These are phyloP conservation scores for Akanthomyces lecanii DNA, from an alignment of 2,329 filamentous ascomycete genomes.

Conservation along the genomic window DNA sequence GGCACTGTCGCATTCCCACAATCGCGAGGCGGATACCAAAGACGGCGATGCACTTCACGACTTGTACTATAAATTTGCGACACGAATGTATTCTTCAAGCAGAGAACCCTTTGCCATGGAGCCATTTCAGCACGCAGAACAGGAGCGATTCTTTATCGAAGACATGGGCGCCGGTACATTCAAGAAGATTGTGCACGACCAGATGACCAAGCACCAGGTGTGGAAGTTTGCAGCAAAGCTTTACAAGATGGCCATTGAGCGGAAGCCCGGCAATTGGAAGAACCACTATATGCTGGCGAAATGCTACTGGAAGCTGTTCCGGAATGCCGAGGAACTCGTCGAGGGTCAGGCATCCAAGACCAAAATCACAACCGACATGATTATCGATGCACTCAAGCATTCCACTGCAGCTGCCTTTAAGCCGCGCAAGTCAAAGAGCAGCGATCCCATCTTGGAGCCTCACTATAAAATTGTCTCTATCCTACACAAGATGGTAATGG, in stretches of 20 bases:
- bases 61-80: slow-evolving; percentile 56
- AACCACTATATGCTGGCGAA: slow-evolving; percentile 59
- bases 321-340: slow-evolving; percentile 42
- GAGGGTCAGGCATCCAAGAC: slow-evolving; percentile 38
- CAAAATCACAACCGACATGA: slow-evolving; percentile 30
- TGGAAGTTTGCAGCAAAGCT: slow-evolving; percentile 57
- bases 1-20: slow-evolving; percentile 52
- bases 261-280: slow-evolving; percentile 54
- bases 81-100: slow-evolving; percentile 59
- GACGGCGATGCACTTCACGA: slow-evolving; percentile 54
- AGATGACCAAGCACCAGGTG: slow-evolving; percentile 57
- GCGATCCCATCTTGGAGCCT: slow-evolving; percentile 80
- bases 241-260: slow-evolving; percentile 52
- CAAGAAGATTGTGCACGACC: slow-evolving; percentile 47
- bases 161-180: slow-evolving; percentile 46
- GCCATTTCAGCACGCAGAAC: slow-evolving; percentile 53
- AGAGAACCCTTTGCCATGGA: slow-evolving; percentile 61
- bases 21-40: slow-evolving; percentile 38
- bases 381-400: slow-evolving; percentile 49
- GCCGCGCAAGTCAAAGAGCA: slow-evolving; percentile 52
- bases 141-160: slow-evolving; percentile 55
- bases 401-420: slow-evolving; percentile 47
- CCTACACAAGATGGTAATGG: slow-evolving; percentile 72
- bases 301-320: slow-evolving; percentile 62
- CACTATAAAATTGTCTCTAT: slow-evolving; percentile 88